Percentiles rank a stretch among this genome's conserved stretches.
These are phyloP conservation scores for Torulaspora franciscae DNA, from an alignment of 805 yeast genomes.

Conservation along the genomic window DNA sequence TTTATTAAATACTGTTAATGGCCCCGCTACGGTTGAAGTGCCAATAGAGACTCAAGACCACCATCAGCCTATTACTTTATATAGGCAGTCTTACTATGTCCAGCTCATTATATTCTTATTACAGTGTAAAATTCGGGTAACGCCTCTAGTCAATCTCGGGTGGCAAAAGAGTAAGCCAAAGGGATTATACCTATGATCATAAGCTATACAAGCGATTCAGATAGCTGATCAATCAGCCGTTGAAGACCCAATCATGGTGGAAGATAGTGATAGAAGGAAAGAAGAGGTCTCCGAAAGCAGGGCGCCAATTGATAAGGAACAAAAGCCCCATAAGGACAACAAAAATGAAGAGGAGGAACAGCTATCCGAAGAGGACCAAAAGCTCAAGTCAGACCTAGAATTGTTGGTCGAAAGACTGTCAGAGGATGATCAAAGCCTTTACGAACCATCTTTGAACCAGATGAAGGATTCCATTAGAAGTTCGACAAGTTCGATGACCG, in stretches of 20 bases:
- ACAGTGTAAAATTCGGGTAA: not conserved
- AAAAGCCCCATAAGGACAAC: conserved; percentile 24
- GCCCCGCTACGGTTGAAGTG: not conserved
- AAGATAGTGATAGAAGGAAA: conserved; percentile 14
- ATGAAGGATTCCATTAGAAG: conserved; percentile 78
- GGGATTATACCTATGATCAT: not conserved
- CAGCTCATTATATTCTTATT: not conserved
- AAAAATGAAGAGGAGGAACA: conserved; percentile 59
- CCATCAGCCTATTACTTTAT: not conserved
- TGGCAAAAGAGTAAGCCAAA: conserved; percentile 8
- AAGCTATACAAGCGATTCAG: not conserved
- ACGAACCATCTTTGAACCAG: conserved; percentile 57
- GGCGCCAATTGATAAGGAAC: conserved; percentile 14
- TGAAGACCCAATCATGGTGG: conserved; percentile 15
- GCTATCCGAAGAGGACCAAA: conserved; percentile 87
- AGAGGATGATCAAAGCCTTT: conserved; percentile 46
- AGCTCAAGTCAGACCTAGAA: conserved; percentile 81
- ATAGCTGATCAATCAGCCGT: not conserved
- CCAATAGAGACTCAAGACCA: too few relatives aligned
- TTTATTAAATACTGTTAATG: not conserved
- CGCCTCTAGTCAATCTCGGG: conserved; percentile 1
- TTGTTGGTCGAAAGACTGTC: conserved; percentile 73
- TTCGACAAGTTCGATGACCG: conserved; percentile 97
- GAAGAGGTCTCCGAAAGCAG: conserved; percentile 14
- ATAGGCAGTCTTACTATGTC: not conserved